A percentile compares a stretch with the other conserved stretches of the same genome.
Conservation (phyloP, 1,139 yeast species). For the Sugiyamaella sp. region DNA sequence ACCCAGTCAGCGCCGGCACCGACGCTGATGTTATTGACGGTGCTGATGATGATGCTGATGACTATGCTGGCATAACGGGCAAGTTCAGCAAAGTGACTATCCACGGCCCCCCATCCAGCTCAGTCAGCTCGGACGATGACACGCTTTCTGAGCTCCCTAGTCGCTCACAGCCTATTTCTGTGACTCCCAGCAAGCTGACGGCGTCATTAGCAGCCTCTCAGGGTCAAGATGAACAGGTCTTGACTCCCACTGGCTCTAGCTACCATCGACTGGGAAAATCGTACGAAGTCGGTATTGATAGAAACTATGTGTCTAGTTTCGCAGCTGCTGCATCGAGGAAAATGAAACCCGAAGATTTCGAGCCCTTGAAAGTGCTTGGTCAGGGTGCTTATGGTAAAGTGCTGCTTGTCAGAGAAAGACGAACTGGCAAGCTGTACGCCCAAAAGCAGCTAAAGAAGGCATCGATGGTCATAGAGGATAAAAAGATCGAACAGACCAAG, state of each 20-base stretch:
- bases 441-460: slow-evolving; percentile 90
- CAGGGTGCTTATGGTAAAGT: slow-evolving; percentile 94
- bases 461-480: slow-evolving; percentile 56
- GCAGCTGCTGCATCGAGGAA: slow-evolving; percentile 30
- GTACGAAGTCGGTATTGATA: slow-evolving; percentile 51
- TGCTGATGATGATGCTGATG: neutral
- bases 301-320: slow-evolving; percentile 40
- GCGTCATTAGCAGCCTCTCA: slow-evolving; percentile 27
- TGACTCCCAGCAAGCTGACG: slow-evolving; percentile 23
- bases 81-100: slow-evolving; percentile 11
- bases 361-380: slow-evolving; percentile 80
- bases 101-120: slow-evolving; percentile 1
- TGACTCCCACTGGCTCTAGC: slow-evolving; percentile 41
- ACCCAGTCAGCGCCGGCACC: no score
- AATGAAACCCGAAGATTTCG: slow-evolving; percentile 60
- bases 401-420: slow-evolving; percentile 65
- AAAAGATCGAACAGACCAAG: slow-evolving; percentile 61
- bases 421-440: slow-evolving; percentile 75
- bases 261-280: slow-evolving; percentile 51
- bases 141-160: slow-evolving; percentile 20
- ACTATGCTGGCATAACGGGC: neutral
- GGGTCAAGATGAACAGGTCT: slow-evolving; percentile 32
- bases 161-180: slow-evolving; percentile 27
- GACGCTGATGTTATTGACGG: neutral
- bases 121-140: slow-evolving; percentile 12